A percentile compares a stretch with the other conserved stretches of the same genome.
Conservation (phyloP, 805 yeast genomes). For the Cyberlindnera maritima region DNA sequence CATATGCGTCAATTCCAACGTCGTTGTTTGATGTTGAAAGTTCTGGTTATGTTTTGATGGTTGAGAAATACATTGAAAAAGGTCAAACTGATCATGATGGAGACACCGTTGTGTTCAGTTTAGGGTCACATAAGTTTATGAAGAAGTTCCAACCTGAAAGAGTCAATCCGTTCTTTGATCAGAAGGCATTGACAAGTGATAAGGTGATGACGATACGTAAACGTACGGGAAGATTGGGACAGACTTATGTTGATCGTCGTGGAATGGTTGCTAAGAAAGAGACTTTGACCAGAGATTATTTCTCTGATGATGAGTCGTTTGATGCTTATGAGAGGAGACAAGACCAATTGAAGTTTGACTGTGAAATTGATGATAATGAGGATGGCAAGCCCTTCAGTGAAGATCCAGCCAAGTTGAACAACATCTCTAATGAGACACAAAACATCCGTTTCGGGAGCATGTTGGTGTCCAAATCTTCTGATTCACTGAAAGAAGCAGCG, state of each 20-base stretch:
- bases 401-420: slow-evolving; percentile 82
- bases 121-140: slow-evolving; percentile 22
- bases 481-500: slow-evolving; percentile 70
- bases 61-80: slow-evolving; percentile 23
- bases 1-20: slow-evolving; percentile 77
- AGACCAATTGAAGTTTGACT: slow-evolving; percentile 69
- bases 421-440: slow-evolving; percentile 83
- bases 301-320: slow-evolving; percentile 23
- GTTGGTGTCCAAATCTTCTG: slow-evolving; percentile 85
- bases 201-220: slow-evolving; percentile 61
- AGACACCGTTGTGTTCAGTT: slow-evolving; percentile 29
- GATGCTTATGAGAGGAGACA: slow-evolving; percentile 48
- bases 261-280: slow-evolving; percentile 39
- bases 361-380: no score
- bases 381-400: slow-evolving; percentile 58
- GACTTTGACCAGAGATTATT: slow-evolving; percentile 27
- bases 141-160: slow-evolving; percentile 33
- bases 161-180: slow-evolving; percentile 34
- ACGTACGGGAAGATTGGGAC: slow-evolving; percentile 70
- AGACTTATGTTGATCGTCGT: slow-evolving; percentile 72
- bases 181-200: slow-evolving; percentile 36
- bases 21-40: slow-evolving; percentile 64
- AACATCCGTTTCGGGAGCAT: slow-evolving; percentile 88
- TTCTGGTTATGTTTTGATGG: slow-evolving; percentile 42
- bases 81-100: slow-evolving; percentile 29